Base-by-base conservation (phyloP, 2,329 filamentous ascomycete genomes). In the Clarireedia monteithiana region DNA sequence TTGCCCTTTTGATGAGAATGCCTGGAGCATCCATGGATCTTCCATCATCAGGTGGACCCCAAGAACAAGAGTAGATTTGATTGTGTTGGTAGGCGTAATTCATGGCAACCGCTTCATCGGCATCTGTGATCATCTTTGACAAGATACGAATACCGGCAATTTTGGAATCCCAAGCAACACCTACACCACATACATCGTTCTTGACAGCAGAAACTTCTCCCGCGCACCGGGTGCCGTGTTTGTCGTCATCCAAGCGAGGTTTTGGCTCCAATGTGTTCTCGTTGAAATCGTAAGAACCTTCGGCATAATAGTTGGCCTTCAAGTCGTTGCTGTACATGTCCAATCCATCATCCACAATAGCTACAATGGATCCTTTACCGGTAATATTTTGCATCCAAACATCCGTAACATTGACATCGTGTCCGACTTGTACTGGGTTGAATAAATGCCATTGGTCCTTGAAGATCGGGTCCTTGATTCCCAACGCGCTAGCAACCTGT, bases 41-140 rank as follows among this genome's bases (percentile, higher is more conserved):
- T 47, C 94, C 94, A 69, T 97, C 91, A 66, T 99, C 94, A 0
- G 91, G 89, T 7, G 94, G 94, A 0, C 94, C 94, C 94, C 94
- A 99, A 0, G 94, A 99, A 74, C 94, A 99, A 0, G 94, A 99
- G 73, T 96, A 99, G 58, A 99, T 97, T 58, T 96, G 84, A 69
- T 96, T 99, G 59, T 92, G 77, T 66, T 96, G 85, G 66, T 84
- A 94, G 60, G 87, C 88, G 74, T 92, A 97, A 72, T 95, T 96
- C 78, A 99, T 85, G 23, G 94, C 89, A 30, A 86, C 77, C 24
- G 94, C 91, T 72, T 99, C 94, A 67, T 99, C 94, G 27, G 88
- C 85, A 69, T 99, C 94, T 50, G 85, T 87, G 62, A 99, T 96
- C 49, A 89, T 76, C 67, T 91, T 92, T 57, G 89, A 95, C 6